phyloP scores from a whole-genome alignment of 129 eudicot genomes.

The Flaveria robusta region DNA sequence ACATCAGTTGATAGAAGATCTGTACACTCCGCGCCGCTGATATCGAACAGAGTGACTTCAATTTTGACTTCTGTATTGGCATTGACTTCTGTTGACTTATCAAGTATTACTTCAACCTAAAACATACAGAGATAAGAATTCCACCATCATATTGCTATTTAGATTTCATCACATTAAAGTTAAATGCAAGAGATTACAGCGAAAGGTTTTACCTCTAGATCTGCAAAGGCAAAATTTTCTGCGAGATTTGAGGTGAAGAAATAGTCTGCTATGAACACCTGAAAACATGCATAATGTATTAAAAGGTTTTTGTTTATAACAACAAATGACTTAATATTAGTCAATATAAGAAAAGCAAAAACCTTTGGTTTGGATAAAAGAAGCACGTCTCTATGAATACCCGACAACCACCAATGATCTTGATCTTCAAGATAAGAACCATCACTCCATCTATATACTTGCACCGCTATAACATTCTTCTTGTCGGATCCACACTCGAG shows the following conservation, averaged over 20 bases:
- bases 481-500: slow-evolving; percentile 76
- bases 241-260: slow-evolving; percentile 72
- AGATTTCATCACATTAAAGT: not conserved
- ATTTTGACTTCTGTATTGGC: slow-evolving; percentile 50
- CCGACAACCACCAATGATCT: slow-evolving; percentile 99
- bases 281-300: slow-evolving; percentile 29
- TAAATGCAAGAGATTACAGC: slow-evolving; percentile 4
- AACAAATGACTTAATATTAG: not conserved
- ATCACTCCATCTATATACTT: slow-evolving; percentile 95
- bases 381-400: slow-evolving; percentile 96
- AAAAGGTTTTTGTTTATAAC: not conserved
- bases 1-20: slow-evolving; percentile 57
- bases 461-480: slow-evolving; percentile 77
- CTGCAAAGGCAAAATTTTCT: slow-evolving; percentile 58
- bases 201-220: slow-evolving; percentile 60
- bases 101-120: slow-evolving; percentile 91
- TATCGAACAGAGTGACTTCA: slow-evolving; percentile 77
- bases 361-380: slow-evolving; percentile 93
- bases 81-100: slow-evolving; percentile 45
- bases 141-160: slow-evolving; percentile 10
- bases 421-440: slow-evolving; percentile 99
- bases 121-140: slow-evolving; percentile 1
- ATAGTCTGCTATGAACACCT: slow-evolving; percentile 91
- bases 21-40: slow-evolving; percentile 37
- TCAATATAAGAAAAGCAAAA: slow-evolving; percentile 19